Conservation (phyloP, 306 rosid genomes). For the Datisca glomerata region DNA sequence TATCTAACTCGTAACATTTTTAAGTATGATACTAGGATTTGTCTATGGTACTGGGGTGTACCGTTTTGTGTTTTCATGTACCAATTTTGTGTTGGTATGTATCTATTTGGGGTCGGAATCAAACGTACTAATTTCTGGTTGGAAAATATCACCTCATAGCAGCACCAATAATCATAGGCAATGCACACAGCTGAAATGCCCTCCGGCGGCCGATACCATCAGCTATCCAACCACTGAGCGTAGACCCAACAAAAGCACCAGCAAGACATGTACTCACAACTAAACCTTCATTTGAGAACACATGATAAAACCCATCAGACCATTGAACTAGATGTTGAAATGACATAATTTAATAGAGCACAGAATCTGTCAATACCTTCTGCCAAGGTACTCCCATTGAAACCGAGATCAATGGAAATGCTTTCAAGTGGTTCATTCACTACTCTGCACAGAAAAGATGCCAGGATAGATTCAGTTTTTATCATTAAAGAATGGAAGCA, state of each 20-base stretch:
- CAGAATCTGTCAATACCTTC: slow-evolving; percentile 48
- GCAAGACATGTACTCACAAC: slow-evolving; percentile 95
- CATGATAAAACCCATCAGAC: slow-evolving; percentile 11
- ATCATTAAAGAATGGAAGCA: background rate
- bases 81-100: no score
- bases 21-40: no score
- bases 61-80: no score
- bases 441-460: slow-evolving; percentile 40
- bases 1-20: no score
- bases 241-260: slow-evolving; percentile 84
- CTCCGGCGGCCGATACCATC: slow-evolving; percentile 94
- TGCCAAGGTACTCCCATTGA: slow-evolving; percentile 81
- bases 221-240: slow-evolving; percentile 89
- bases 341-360: slow-evolving; percentile 10
- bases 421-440: slow-evolving; percentile 96
- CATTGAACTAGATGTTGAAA: slow-evolving; percentile 8
- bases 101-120: no score
- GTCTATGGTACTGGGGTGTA: no score
- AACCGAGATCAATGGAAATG: slow-evolving; percentile 87
- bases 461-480: background rate
- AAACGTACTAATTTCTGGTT: no score
- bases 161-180: slow-evolving; percentile 93
- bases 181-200: slow-evolving; percentile 81
- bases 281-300: slow-evolving; percentile 46
- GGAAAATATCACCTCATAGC: slow-evolving; percentile 47